These are phyloP conservation scores for Tricholoma sp. DNA, from an alignment of 768 basidiomycete species.

Conservation along the genomic window DNA sequence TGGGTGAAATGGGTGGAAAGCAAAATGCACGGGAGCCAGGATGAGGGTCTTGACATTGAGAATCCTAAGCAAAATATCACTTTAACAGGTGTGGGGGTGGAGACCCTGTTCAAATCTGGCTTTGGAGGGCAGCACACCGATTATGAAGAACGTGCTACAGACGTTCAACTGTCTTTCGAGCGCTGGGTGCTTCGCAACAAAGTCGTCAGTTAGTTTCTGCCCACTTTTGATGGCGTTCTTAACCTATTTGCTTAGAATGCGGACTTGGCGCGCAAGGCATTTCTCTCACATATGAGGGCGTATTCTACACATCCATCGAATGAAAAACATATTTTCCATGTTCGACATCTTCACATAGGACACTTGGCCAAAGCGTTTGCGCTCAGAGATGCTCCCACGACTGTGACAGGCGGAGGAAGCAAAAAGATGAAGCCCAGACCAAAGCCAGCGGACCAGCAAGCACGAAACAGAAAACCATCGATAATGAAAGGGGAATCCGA, in stretches of 20 bases:
- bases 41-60: conserved; percentile 18
- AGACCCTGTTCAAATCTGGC: conserved; percentile 69
- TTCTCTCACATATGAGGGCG: conserved; percentile 88
- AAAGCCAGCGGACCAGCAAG: conserved; percentile 10
- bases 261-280: conserved; percentile 76
- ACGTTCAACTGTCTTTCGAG: conserved; percentile 93
- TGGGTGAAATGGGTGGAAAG: conserved; percentile 91
- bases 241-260: conserved; percentile 51
- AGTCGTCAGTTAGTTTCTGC: conserved; percentile 45
- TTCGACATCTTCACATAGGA: conserved; percentile 89
- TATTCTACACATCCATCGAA: conserved; percentile 95
- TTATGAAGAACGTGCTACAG: conserved; percentile 87
- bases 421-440: conserved; percentile 12
- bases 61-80: conserved; percentile 34
- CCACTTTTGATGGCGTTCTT: conserved; percentile 1
- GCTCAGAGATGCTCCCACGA: conserved; percentile 76
- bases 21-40: conserved; percentile 62
- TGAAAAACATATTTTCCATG: conserved; percentile 96
- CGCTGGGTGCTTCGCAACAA: conserved; percentile 79
- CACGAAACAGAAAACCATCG: conserved; percentile 9
- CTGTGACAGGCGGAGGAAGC: conserved; percentile 30
- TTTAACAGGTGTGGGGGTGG: conserved; percentile 59
- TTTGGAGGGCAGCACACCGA: conserved; percentile 82
- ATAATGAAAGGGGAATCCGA: conserved; percentile 34
- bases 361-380: conserved; percentile 93